phyloP scores from a whole-genome alignment of 2,329 filamentous ascomycete species.

The Akanthomyces uredinophilus region DNA sequence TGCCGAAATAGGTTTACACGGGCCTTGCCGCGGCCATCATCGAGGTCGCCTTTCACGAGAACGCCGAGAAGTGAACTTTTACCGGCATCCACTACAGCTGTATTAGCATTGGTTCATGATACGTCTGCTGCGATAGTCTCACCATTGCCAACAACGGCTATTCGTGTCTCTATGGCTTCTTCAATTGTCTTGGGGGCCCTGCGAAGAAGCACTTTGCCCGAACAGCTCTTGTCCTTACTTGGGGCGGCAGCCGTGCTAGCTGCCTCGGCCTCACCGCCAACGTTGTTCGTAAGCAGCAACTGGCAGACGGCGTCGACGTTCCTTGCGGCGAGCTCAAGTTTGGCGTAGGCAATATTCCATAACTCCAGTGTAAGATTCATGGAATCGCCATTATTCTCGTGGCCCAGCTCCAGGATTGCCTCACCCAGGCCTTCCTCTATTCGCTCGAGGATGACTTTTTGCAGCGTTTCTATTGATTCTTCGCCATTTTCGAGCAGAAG shows the following conservation, averaged over 20 bases:
- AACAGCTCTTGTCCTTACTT: constrained; percentile 66
- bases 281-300: constrained; percentile 83
- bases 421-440: constrained; percentile 83
- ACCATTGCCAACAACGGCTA: constrained; percentile 95
- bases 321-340: constrained; percentile 61
- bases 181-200: constrained; percentile 69
- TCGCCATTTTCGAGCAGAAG: constrained; percentile 64
- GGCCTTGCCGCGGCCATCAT: constrained; percentile 89
- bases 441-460: constrained; percentile 60
- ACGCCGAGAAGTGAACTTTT: constrained; percentile 97
- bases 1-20: constrained; percentile 95
- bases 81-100: constrained; percentile 75
- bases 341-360: constrained; percentile 67
- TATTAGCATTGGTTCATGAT: constrained; percentile 15
- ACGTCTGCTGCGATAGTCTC: constrained; percentile 7
- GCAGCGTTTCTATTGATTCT: constrained; percentile 57
- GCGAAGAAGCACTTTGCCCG: constrained; percentile 82
- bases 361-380: constrained; percentile 71
- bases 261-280: constrained; percentile 72
- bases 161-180: constrained; percentile 88
- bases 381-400: constrained; percentile 82
- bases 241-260: constrained; percentile 46
- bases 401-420: constrained; percentile 83
- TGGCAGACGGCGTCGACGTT: constrained; percentile 68
- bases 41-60: constrained; percentile 88